These are phyloP conservation scores for Sindora glabra DNA, from an alignment of 306 rosid genomes.

Conservation along the genomic window DNA sequence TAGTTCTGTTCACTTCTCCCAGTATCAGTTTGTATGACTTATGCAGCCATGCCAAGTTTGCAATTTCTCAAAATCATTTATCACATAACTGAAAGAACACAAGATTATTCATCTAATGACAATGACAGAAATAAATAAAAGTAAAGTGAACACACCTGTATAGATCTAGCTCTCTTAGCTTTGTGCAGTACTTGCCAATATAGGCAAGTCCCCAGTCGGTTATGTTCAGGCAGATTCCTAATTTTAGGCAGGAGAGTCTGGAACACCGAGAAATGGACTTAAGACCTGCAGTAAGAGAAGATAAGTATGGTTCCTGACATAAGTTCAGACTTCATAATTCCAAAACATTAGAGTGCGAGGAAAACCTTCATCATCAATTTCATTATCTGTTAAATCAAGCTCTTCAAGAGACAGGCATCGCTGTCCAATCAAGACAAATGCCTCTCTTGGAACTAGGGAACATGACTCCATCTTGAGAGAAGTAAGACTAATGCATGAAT, in stretches of 20 bases:
- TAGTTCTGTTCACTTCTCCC: no score
- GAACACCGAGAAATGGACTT: constrained; percentile 63
- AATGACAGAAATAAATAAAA: neutral
- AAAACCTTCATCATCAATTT: constrained; percentile 81
- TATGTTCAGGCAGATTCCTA: constrained; percentile 88
- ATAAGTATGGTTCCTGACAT: constrained; percentile 14
- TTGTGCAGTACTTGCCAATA: constrained; percentile 65
- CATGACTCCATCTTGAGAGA: constrained; percentile 95
- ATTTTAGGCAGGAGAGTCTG: constrained; percentile 57
- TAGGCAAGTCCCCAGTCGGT: constrained; percentile 60
- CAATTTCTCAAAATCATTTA: neutral
- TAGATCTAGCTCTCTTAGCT: constrained; percentile 73
- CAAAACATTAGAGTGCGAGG: neutral
- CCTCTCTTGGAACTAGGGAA: constrained; percentile 60
- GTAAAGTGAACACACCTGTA: constrained; percentile 56
- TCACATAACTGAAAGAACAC: neutral
- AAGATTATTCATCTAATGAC: neutral
- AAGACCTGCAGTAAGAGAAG: constrained; percentile 48
- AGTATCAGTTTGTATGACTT: neutral
- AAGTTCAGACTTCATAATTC: neutral
- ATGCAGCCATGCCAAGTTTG: neutral
- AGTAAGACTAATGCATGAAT: constrained; percentile 55
- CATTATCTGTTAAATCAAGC: constrained; percentile 90
- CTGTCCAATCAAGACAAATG: constrained; percentile 63
- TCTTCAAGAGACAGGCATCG: constrained; percentile 61